Percentiles rank a stretch among this genome's conserved stretches.
Conservation (phyloP, 2,329 filamentous ascomycete genomes). For the Fusarium metavorans region DNA sequence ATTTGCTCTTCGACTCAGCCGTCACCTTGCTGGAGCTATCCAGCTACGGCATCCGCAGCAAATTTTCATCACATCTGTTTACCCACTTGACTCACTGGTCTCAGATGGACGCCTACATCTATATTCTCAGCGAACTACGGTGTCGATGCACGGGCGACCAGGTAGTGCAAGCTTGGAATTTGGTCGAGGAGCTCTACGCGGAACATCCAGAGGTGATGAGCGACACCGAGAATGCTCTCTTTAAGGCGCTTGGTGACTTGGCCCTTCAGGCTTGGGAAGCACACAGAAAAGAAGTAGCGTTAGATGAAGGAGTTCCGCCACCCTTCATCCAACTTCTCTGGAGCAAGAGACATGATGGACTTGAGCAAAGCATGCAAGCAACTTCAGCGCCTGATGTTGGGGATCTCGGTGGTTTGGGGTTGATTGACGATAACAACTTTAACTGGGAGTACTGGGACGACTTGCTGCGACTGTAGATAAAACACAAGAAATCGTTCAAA, state of each 20-base stretch:
- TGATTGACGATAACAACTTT: slow-evolving; percentile 3
- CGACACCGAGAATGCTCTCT: slow-evolving; percentile 6
- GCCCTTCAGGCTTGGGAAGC: slow-evolving; percentile 41
- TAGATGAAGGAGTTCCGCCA: neutral
- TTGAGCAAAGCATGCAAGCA: neutral
- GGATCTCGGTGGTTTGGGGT: slow-evolving; percentile 5
- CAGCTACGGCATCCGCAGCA: slow-evolving; percentile 35
- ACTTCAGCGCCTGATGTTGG: neutral
- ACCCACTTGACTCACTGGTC: slow-evolving; percentile 43
- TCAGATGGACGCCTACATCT: slow-evolving; percentile 49
- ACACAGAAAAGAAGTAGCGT: slow-evolving; percentile 5
- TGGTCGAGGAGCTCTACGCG: slow-evolving; percentile 42
- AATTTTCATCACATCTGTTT: slow-evolving; percentile 46
- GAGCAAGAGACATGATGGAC: neutral
- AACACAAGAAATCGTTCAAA: neutral
- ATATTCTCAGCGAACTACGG: slow-evolving; percentile 48
- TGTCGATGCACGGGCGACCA: slow-evolving; percentile 20
- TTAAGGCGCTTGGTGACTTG: slow-evolving; percentile 22
- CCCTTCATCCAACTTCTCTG: slow-evolving; percentile 23
- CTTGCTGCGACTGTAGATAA: slow-evolving; percentile 26
- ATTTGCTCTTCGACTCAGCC: slow-evolving; percentile 41
- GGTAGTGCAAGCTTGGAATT: slow-evolving; percentile 43
- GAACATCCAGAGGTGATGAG: slow-evolving; percentile 36
- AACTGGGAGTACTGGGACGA: slow-evolving; percentile 41
- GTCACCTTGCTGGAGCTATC: slow-evolving; percentile 42